These are phyloP conservation scores for Fennellomyces sp. DNA, from an alignment of 371 early-diverging fungal genomes.

Conservation along the genomic window DNA sequence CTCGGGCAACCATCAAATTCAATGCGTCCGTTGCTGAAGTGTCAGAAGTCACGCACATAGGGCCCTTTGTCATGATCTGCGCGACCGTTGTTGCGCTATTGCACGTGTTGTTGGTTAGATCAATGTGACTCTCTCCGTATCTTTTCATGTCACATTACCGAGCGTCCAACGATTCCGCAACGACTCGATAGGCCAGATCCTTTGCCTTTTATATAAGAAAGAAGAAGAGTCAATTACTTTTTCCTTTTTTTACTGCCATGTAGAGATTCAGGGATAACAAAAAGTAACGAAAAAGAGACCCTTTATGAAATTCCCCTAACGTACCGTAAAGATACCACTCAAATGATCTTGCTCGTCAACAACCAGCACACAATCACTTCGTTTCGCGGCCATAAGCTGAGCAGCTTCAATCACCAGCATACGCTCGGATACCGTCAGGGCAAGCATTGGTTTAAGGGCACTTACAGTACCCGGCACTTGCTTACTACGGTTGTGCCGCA, in stretches of 20 bases:
- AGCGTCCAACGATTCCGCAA: conserved; percentile 49
- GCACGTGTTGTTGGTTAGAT: background rate
- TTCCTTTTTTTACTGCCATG: no score
- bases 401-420: conserved; percentile 91
- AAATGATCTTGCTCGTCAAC: conserved; percentile 92
- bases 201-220: no score
- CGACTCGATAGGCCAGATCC: conserved; percentile 52
- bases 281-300: background rate
- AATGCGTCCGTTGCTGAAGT: conserved; percentile 91
- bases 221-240: no score
- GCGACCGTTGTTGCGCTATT: conserved; percentile 70
- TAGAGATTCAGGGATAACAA: background rate
- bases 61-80: conserved; percentile 91
- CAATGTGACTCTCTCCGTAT: background rate
- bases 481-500: conserved; percentile 29
- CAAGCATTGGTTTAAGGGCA: conserved; percentile 82
- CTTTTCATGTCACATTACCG: conserved; percentile 23
- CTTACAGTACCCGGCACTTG: conserved; percentile 85
- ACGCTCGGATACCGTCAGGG: conserved; percentile 88
- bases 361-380: conserved; percentile 93
- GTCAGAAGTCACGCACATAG: conserved; percentile 84
- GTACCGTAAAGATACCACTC: conserved; percentile 90
- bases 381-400: conserved; percentile 97
- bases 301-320: background rate
- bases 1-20: conserved; percentile 89